Conservation (phyloP, 2,329 filamentous ascomycete genomes). For the Neobulgaria alba region DNA sequence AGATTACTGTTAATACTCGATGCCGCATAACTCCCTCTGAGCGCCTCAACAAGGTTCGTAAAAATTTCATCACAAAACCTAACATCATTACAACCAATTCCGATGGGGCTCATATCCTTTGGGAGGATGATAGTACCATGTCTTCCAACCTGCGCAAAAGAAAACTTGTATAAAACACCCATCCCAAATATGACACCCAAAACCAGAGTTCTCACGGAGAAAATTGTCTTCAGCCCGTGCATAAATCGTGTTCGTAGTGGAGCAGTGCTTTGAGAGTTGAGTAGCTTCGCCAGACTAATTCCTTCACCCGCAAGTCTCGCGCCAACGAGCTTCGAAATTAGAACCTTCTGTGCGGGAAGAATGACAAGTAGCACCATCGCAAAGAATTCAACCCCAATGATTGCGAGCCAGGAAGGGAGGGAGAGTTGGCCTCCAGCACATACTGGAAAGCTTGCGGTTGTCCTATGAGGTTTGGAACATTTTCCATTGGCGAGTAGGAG, state of each 20-base stretch:
- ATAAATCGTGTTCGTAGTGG: slow-evolving; percentile 2
- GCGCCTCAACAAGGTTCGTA: not conserved
- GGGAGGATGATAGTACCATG: not conserved
- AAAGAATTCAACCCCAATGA: slow-evolving; percentile 7
- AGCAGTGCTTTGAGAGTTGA: slow-evolving; percentile 5
- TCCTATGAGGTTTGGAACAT: slow-evolving; percentile 1
- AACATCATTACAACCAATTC: slow-evolving; percentile 1
- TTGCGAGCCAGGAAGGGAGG: slow-evolving; percentile 8
- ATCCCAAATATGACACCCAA: not conserved
- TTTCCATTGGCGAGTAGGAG: slow-evolving; percentile 3
- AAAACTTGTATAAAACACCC: slow-evolving; percentile 8
- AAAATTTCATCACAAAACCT: not conserved
- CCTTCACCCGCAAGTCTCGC: slow-evolving; percentile 3
- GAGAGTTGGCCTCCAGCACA: slow-evolving; percentile 8
- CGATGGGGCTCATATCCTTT: not conserved
- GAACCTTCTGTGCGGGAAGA: slow-evolving; percentile 2
- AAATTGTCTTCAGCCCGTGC: slow-evolving; percentile 1
- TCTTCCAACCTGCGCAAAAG: slow-evolving; percentile 4
- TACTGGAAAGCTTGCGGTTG: slow-evolving; percentile 1
- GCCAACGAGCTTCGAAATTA: slow-evolving; percentile 7
- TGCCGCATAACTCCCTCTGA: not conserved
- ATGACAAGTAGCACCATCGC: slow-evolving; percentile 2
- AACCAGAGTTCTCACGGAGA: slow-evolving; percentile 2
- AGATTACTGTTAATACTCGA: not conserved
- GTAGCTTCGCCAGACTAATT: slow-evolving; percentile 2